These are phyloP conservation scores for Paraurostyla sp. DNA, from an alignment of 73 alveolate species.

Conservation along the genomic window DNA sequence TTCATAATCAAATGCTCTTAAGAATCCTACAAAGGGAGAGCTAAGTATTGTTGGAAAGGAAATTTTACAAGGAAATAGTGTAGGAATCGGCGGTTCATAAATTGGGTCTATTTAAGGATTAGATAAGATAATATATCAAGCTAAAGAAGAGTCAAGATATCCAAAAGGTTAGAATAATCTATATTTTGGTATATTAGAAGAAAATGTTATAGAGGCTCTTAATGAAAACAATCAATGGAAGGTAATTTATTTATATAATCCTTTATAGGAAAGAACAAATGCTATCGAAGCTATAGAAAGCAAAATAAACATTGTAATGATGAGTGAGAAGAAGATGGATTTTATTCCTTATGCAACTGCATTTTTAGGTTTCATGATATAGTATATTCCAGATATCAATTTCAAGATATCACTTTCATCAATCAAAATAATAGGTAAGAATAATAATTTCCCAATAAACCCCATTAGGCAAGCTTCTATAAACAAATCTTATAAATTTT, in stretches of 20 bases:
- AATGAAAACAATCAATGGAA: conserved; percentile 58
- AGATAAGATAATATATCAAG: conserved; percentile 44
- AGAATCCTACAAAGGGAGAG: background rate
- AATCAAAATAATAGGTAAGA: conserved; percentile 36
- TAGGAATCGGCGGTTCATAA: conserved; percentile 21
- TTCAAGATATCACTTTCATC: conserved; percentile 52
- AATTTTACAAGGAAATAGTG: background rate
- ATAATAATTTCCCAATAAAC: background rate
- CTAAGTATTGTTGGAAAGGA: conserved; percentile 53
- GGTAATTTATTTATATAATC: background rate
- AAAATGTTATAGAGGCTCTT: conserved; percentile 7
- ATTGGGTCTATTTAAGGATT: background rate
- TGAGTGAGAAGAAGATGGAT: conserved; percentile 49
- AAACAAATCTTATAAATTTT: conserved; percentile 5
- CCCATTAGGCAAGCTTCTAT: conserved; percentile 9
- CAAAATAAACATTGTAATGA: background rate
- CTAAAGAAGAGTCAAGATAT: conserved; percentile 56
- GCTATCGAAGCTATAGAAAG: conserved; percentile 57
- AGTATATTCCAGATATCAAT: conserved; percentile 55
- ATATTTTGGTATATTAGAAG: conserved; percentile 33
- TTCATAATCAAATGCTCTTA: background rate
- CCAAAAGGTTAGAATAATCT: conserved; percentile 46
- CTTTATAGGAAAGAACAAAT: conserved; percentile 39
- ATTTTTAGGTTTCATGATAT: conserved; percentile 45
- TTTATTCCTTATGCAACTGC: conserved; percentile 38